Evolutionary conservation across 352 stramenopile genomes (phyloP).

Genomic region (Phytopythium mirpurense): DNA sequence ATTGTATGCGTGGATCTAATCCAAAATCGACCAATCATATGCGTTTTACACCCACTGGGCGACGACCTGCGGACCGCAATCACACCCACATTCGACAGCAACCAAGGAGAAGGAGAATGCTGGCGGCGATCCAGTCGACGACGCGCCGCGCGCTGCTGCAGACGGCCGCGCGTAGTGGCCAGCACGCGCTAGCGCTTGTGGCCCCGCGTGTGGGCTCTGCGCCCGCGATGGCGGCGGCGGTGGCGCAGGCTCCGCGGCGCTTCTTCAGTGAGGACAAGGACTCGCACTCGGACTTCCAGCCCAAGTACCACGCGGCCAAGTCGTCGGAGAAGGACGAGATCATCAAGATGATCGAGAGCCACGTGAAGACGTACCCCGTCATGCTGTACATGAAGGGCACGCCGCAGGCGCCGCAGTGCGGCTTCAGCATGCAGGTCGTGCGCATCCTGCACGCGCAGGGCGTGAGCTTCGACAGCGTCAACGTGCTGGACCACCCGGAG

Average conservation of each 20-base stretch:
- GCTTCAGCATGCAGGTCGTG: constrained; percentile 97
- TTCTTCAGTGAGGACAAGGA: constrained; percentile 35
- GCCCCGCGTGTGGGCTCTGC: constrained; percentile 2
- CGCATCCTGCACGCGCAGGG: constrained; percentile 91
- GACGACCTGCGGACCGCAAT: not conserved
- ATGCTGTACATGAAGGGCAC: constrained; percentile 99
- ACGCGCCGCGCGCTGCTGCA: constrained; percentile 28
- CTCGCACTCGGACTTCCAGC: constrained; percentile 88
- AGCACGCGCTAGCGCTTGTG: constrained; percentile 8
- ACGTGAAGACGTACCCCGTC: constrained; percentile 89
- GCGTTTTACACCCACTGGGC: constrained; percentile 2
- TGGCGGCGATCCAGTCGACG: constrained; percentile 24
- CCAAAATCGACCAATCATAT: constrained; percentile 1
- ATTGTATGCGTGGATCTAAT: not conserved
- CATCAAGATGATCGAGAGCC: constrained; percentile 87
- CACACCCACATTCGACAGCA: not conserved
- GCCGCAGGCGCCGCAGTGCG: constrained; percentile 94
- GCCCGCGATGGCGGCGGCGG: not conserved
- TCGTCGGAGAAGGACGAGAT: constrained; percentile 87
- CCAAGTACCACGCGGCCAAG: constrained; percentile 79
- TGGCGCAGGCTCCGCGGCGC: constrained; percentile 8
- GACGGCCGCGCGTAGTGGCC: constrained; percentile 18
- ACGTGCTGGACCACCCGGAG: constrained; percentile 98
- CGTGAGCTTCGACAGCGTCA: constrained; percentile 96
- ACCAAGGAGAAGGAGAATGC: constrained; percentile 11